Evolutionary conservation across 352 stramenopile species (phyloP).

Genomic region (Globisporangium okanoganense): DNA sequence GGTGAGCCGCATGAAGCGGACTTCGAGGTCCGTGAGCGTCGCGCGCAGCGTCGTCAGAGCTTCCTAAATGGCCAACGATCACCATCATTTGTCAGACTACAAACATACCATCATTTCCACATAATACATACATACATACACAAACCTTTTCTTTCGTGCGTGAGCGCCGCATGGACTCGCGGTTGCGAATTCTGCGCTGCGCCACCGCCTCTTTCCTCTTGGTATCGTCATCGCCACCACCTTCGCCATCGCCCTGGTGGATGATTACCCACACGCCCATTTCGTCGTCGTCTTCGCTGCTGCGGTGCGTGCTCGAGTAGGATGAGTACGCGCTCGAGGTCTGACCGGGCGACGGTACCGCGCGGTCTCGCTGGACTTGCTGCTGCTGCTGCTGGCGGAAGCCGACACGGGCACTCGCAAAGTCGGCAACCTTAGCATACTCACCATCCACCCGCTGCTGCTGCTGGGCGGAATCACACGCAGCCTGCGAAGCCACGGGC

Average conservation of each 20-base stretch:
- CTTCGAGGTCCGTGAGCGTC: slow-evolving; percentile 21
- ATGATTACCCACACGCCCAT: not conserved
- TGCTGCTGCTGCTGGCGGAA: not conserved
- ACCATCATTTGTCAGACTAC: not conserved
- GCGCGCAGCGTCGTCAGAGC: slow-evolving; percentile 20
- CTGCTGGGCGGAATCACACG: not conserved
- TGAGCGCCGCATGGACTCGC: slow-evolving; percentile 32
- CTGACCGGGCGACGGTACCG: not conserved
- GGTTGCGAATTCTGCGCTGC: slow-evolving; percentile 23
- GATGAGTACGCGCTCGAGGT: not conserved
- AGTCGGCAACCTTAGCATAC: not conserved
- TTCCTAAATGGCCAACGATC: slow-evolving; percentile 14
- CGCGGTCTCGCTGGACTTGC: not conserved
- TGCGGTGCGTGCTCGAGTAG: slow-evolving; percentile 1
- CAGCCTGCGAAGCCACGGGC: not conserved
- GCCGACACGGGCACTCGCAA: too few species aligned
- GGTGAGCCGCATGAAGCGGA: slow-evolving; percentile 18
- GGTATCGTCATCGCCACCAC: not conserved
- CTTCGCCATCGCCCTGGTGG: not conserved
- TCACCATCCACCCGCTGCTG: not conserved
- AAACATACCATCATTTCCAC: not conserved
- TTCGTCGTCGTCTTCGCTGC: slow-evolving; percentile 6
- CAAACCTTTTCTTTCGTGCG: slow-evolving; percentile 22
- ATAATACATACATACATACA: not conserved
- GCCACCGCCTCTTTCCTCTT: slow-evolving; percentile 13